These are phyloP conservation scores for Hypomontagnella monticulosa DNA, from an alignment of 495 filamentous ascomycete species.

Conservation along the genomic window DNA sequence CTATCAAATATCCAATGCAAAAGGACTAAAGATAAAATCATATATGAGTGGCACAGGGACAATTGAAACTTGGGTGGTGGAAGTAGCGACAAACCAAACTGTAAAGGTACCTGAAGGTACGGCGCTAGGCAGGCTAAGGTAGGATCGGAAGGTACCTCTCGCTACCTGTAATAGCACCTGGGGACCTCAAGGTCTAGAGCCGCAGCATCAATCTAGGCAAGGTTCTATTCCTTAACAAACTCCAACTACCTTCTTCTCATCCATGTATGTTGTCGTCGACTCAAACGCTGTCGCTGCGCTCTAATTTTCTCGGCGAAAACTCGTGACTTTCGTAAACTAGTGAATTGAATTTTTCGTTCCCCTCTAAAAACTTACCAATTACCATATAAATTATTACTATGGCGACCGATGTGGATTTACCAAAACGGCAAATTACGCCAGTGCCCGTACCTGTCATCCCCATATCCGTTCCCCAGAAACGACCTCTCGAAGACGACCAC, in stretches of 20 bases:
- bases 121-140: conserved; percentile 8
- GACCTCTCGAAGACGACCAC: conserved; percentile 61
- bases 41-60: too few relatives aligned
- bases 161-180: neutral
- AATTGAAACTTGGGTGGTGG: too few relatives aligned
- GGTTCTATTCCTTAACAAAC: conserved; percentile 14
- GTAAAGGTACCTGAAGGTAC: neutral
- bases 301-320: neutral
- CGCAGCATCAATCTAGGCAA: too few relatives aligned
- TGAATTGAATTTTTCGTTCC: neutral
- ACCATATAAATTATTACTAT: conserved; percentile 43
- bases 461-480: conserved; percentile 67
- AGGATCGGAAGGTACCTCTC: conserved; percentile 1
- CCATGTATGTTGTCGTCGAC: neutral
- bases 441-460: conserved; percentile 45
- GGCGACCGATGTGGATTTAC: conserved; percentile 50
- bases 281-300: neutral
- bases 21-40: too few relatives aligned
- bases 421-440: conserved; percentile 55
- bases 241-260: conserved; percentile 8
- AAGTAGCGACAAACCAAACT: too few relatives aligned
- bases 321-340: neutral
- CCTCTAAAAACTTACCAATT: neutral
- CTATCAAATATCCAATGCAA: too few relatives aligned
- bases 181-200: conserved; percentile 19